These are phyloP conservation scores for Circinella umbellata DNA, from an alignment of 371 early-diverging fungal genomes.

Conservation along the genomic window DNA sequence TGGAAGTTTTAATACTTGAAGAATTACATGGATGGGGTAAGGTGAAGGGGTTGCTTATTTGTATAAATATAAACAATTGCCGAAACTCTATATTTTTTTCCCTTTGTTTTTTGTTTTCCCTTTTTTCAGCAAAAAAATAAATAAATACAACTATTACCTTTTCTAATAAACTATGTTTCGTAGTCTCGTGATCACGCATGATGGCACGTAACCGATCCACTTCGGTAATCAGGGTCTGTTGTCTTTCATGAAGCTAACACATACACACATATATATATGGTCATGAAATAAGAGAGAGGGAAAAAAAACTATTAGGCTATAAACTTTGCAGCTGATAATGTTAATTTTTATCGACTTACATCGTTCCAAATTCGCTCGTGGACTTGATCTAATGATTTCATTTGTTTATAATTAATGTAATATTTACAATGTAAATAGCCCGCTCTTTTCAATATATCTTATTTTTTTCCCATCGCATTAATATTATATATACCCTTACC, in stretches of 20 bases:
- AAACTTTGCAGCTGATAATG: neutral
- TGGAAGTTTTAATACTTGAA: too few species aligned
- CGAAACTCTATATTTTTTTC: neutral
- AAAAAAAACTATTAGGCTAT: neutral
- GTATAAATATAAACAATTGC: neutral
- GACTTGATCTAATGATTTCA: slow-evolving; percentile 11
- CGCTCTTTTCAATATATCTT: neutral
- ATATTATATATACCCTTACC: slow-evolving; percentile 6
- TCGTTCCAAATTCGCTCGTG: slow-evolving; percentile 11
- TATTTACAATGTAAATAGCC: neutral
- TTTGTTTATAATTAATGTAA: neutral
- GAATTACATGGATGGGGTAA: neutral
- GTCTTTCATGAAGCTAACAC: slow-evolving; percentile 19
- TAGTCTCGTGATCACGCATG: slow-evolving; percentile 30
- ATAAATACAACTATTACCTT: slow-evolving; percentile 25
- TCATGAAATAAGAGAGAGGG: neutral
- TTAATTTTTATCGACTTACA: slow-evolving; percentile 2
- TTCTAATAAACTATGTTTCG: slow-evolving; percentile 23
- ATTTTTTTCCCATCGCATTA: neutral
- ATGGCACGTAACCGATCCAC: slow-evolving; percentile 25
- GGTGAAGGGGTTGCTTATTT: neutral
- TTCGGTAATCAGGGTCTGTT: slow-evolving; percentile 28
- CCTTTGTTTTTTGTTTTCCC: neutral
- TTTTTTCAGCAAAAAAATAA: neutral
- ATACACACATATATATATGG: neutral